Conservation (phyloP, 805 yeast species). For the Grigorovia humatica region DNA sequence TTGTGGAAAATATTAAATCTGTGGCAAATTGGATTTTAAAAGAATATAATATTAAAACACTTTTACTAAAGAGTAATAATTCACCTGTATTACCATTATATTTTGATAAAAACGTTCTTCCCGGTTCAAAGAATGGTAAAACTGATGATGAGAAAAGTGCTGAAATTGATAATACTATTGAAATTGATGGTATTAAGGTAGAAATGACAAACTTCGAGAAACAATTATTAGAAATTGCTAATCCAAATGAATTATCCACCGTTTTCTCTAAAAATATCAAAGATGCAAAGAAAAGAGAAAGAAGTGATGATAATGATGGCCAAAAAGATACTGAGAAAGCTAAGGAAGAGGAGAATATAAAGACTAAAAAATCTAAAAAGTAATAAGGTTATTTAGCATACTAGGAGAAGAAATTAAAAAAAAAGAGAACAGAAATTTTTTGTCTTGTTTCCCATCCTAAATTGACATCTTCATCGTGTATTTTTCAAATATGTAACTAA, state of each 20-base stretch:
- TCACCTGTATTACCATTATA: conserved; percentile 85
- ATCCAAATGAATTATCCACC: conserved; percentile 55
- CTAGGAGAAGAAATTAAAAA: too few species aligned
- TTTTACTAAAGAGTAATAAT: conserved; percentile 52
- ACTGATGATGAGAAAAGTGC: conserved; percentile 21
- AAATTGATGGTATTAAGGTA: conserved; percentile 31
- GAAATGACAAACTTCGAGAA: conserved; percentile 55
- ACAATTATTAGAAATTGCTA: conserved; percentile 76
- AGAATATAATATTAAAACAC: conserved; percentile 39
- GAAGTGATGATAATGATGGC: conserved; percentile 8
- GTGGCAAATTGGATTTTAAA: conserved; percentile 40
- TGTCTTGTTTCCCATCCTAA: too few species aligned
- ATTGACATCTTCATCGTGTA: too few species aligned
- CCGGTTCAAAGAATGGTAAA: conserved; percentile 12
- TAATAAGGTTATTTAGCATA: too few species aligned
- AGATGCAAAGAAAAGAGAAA: conserved; percentile 28
- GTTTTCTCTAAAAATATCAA: conserved; percentile 50
- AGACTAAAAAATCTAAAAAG: neutral
- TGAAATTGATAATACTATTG: neutral
- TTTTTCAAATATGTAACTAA: too few species aligned
- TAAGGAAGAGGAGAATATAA: conserved; percentile 9
- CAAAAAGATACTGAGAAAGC: conserved; percentile 9
- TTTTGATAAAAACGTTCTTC: conserved; percentile 42
- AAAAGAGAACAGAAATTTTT: too few species aligned
- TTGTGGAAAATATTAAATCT: conserved; percentile 51